phyloP scores from a whole-genome alignment of 2,329 filamentous ascomycete species.

The Curvularia sp. region DNA sequence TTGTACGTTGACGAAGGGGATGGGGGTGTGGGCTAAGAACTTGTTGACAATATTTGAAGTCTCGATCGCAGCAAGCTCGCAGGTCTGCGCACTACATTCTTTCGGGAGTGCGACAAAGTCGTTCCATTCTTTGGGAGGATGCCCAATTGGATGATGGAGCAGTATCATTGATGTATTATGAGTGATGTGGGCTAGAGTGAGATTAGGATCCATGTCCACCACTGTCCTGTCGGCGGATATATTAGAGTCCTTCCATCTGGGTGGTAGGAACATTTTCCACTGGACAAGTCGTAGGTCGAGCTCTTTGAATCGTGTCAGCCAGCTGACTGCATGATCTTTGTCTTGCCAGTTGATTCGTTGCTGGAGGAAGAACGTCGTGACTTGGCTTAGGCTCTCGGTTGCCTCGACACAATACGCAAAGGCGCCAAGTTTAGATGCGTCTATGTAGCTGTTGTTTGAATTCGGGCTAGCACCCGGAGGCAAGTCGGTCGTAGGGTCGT shows the following conservation, averaged over 20 bases:
- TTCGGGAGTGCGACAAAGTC: slow-evolving; percentile 42
- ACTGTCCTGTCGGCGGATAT: slow-evolving; percentile 39
- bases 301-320: slow-evolving; percentile 47
- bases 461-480: slow-evolving; percentile 38
- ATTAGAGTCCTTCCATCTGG: slow-evolving; percentile 45
- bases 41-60: slow-evolving; percentile 45
- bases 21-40: slow-evolving; percentile 37
- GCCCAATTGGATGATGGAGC: slow-evolving; percentile 43
- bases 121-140: slow-evolving; percentile 41
- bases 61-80: slow-evolving; percentile 42
- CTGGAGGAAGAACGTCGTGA: slow-evolving; percentile 46
- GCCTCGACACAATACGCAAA: slow-evolving; percentile 47
- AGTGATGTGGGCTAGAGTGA: slow-evolving; percentile 45
- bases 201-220: slow-evolving; percentile 46
- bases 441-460: slow-evolving; percentile 43
- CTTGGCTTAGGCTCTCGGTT: slow-evolving; percentile 44
- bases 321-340: slow-evolving; percentile 45
- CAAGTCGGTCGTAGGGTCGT: slow-evolving; percentile 35
- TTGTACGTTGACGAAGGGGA: slow-evolving; percentile 46
- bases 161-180: slow-evolving; percentile 48
- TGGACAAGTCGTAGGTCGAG: slow-evolving; percentile 44
- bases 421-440: slow-evolving; percentile 44
- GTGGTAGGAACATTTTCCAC: slow-evolving; percentile 46
- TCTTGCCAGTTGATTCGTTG: slow-evolving; percentile 46
- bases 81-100: slow-evolving; percentile 45